Evolutionary conservation across 1,139 yeast species (phyloP), one percentile per base, ranked within the genome.

Genomic region (Barnettozyma hawaiiensis): DNA sequence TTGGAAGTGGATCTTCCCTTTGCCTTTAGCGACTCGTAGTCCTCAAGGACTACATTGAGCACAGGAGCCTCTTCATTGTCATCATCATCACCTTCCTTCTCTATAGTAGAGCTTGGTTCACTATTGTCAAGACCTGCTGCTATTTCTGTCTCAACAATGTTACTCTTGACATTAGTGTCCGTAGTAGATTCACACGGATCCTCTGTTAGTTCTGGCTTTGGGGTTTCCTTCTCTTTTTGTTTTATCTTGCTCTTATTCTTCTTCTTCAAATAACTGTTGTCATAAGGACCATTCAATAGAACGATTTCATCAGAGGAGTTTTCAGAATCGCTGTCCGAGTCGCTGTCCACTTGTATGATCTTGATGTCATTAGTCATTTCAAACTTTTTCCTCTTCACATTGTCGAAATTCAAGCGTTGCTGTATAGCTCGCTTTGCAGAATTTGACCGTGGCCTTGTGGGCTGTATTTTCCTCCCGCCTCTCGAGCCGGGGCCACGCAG

Each of bases 401-500:
- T 41, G 9, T 26, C 18, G 18, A 46, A 46, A 7, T 40, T 40
- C 19, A 44, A 15, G n/a, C 31, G 42, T 11, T 37, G 40, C 26
- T 46, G 49, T 16, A 46, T 11, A 9, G 34, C 37, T 32, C 37
- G 40, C 19, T 42, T 46, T 2, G 19, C 19, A 19, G 35, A 8
- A 18, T 32, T 32, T 12, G 35, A 19, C 14, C 31, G 20, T 11
- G 33, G 16, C 10, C 36, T 18, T 11, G 39, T 23, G 1, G 19
- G n/a, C 8, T 31, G 43, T 29, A 38, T 36, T 21, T 45, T 46
- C 21, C 51, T 46, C 12, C 58, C 56, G 19, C 58, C 57, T 43
- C 60, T 47, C 8, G 59, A 55, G 1, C 60, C 60, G 1, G 59
- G 59, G 0, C 60, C 60, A n/a, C 42, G 28, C 1, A 56, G 32